Evolutionary conservation across 257 asterid genomes (phyloP).

Genomic region (Penstemon newberryi): DNA sequence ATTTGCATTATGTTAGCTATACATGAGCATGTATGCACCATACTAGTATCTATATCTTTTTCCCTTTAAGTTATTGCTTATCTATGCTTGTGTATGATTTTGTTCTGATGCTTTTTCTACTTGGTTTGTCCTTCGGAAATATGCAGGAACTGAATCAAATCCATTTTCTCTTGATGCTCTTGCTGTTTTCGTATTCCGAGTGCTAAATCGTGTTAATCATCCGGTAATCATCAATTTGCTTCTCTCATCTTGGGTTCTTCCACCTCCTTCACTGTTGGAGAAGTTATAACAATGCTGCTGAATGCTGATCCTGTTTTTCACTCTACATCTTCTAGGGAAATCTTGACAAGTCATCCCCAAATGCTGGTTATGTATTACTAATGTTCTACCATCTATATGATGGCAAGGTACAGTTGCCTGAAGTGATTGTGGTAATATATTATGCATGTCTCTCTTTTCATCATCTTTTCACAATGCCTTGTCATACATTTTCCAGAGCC

Average conservation of each 20-base stretch:
- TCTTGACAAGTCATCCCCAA: slow-evolving; percentile 86
- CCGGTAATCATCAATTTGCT: slow-evolving; percentile 59
- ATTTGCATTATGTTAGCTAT: slow-evolving; percentile 6
- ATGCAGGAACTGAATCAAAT: slow-evolving; percentile 82
- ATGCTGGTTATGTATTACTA: slow-evolving; percentile 86
- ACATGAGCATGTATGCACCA: slow-evolving; percentile 2
- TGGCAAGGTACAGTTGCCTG: slow-evolving; percentile 69
- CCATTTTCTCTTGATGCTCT: slow-evolving; percentile 91
- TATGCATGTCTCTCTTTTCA: neutral
- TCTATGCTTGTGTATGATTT: neutral
- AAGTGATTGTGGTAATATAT: neutral
- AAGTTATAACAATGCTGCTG: slow-evolving; percentile 22
- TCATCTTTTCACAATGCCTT: slow-evolving; percentile 26
- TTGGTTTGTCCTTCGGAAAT: slow-evolving; percentile 25
- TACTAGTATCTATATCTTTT: neutral
- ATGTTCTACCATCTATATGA: slow-evolving; percentile 92
- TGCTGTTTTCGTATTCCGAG: slow-evolving; percentile 84
- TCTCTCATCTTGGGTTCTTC: slow-evolving; percentile 12
- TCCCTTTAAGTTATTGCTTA: slow-evolving; percentile 2
- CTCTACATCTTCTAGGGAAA: slow-evolving; percentile 64
- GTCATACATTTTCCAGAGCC: slow-evolving; percentile 54
- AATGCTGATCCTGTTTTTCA: slow-evolving; percentile 28
- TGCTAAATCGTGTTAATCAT: slow-evolving; percentile 82
- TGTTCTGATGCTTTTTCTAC: slow-evolving; percentile 14
- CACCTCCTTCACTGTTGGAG: slow-evolving; percentile 4